Percentiles rank a stretch among this genome's conserved stretches.
These are phyloP conservation scores for Prototheca stagnorum DNA, from an alignment of 163 green algal species.

Conservation along the genomic window DNA sequence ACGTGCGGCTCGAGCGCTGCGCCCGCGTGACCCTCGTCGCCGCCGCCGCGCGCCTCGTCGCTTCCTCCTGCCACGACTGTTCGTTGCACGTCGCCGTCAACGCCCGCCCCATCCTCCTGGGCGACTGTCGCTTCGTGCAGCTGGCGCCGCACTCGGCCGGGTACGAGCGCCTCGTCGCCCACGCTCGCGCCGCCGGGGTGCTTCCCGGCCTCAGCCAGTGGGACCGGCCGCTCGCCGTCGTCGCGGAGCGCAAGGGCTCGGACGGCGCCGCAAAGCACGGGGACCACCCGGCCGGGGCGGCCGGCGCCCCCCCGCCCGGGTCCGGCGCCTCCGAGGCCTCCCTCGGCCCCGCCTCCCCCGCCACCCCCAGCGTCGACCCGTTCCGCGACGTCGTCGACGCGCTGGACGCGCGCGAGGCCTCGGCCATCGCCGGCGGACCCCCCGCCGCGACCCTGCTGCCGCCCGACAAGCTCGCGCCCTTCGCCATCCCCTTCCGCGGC, in stretches of 20 bases:
- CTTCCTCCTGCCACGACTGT: constrained; percentile 69
- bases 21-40: constrained; percentile 51
- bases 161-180: constrained; percentile 45
- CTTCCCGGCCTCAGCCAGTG: constrained; percentile 35
- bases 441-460: constrained; percentile 38
- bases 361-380: not conserved
- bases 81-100: constrained; percentile 53
- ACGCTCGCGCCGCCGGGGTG: constrained; percentile 37
- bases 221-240: constrained; percentile 37
- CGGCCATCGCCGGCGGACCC: constrained; percentile 3
- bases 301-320: not conserved
- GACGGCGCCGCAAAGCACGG: constrained; percentile 16
- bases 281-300: not conserved
- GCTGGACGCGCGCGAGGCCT: not conserved
- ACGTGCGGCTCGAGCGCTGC: constrained; percentile 50
- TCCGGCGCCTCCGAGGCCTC: not conserved
- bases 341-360: too few species aligned
- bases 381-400: too few species aligned
- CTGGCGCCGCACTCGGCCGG: constrained; percentile 66
- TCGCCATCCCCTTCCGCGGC: constrained; percentile 68
- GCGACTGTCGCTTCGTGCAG: constrained; percentile 74
- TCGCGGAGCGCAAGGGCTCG: constrained; percentile 18
- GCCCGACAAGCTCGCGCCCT: constrained; percentile 57
- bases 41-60: constrained; percentile 29
- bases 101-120: constrained; percentile 48